Base-by-base conservation (phyloP, 2,329 filamentous ascomycete species). In the Geosmithia morbida region DNA sequence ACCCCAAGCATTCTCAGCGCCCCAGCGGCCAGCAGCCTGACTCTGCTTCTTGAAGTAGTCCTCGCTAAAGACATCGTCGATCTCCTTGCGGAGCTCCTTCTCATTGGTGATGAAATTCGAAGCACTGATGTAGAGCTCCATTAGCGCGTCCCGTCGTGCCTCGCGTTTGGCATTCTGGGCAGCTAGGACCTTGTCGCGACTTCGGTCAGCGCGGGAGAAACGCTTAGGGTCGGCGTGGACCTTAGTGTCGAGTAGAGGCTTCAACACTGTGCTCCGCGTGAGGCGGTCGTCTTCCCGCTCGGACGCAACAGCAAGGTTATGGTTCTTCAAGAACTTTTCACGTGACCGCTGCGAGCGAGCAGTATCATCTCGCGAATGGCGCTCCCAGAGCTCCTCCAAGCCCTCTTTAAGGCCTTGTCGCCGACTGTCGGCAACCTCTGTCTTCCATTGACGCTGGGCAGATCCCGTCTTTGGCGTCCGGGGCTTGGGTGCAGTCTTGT, bases 81-180 rank as follows among this genome's bases (percentile, higher is more conserved):
- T 81, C 53, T 80, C 75, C 16, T 71, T 70, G 55, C 85, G 75
- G 33, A 98, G 75, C 61, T 94, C 83, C 46, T 74, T 67, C 61
- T 94, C 88, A 20, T 75, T 81, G 17, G 87, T 81, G 59, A 98
- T 96, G 66, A 97, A 98, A 40, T 78, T 70, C 22, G 84, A 77
- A 5, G 92, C 88, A 55, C 88, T 85, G 67, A 92, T 85, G 66
- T 98, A 98, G 13, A 98, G 75, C 49, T 86, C 81, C 65, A 95
- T 87, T 29, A 98, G 67, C 16, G 82, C 75, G 53, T 90, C 79
- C 51, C 77, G 72, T 46, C 84, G 77, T 47, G 73, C 70, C 49
- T 80, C 72, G 42, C 71, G 69, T 59, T 80, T 79, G 10, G 54
- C 45, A 13, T 48, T 53, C 47, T 67, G 61, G 10, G 64, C 66